Percentiles rank a stretch among this genome's conserved stretches.
Conservation (phyloP, 441 rosid genomes). For the Bocquillonia castaneifolia region DNA sequence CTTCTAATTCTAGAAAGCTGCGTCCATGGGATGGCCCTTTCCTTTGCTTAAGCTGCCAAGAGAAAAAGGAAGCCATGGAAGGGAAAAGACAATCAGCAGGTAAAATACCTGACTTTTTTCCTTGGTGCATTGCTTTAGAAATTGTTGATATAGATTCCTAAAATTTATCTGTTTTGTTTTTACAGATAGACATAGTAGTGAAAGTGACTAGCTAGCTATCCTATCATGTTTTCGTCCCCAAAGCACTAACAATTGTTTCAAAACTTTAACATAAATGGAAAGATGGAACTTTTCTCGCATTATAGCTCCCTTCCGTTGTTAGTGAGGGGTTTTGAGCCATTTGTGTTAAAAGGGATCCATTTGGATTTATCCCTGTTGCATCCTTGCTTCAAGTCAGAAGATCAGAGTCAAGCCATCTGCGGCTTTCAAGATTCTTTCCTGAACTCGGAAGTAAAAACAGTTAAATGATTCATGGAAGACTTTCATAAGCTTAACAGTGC, state of each 20-base stretch:
- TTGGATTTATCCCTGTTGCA: conserved; percentile 22
- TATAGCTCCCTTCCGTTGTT: conserved; percentile 22
- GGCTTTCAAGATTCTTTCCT: conserved; percentile 24
- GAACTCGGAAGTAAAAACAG: conserved; percentile 23
- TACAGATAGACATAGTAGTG: conserved; percentile 75
- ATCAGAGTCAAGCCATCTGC: conserved; percentile 23
- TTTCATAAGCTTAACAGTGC: conserved; percentile 24
- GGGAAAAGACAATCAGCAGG: conserved; percentile 83
- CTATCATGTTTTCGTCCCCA: conserved; percentile 16
- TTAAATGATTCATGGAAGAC: conserved; percentile 12
- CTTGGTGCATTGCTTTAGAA: neutral
- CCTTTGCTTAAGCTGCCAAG: conserved; percentile 94
- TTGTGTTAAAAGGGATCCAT: conserved; percentile 19
- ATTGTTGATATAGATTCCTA: conserved; percentile 1
- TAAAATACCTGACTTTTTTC: conserved; percentile 21
- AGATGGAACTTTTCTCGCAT: conserved; percentile 20
- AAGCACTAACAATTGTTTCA: conserved; percentile 37
- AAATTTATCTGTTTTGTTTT: neutral
- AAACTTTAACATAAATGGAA: conserved; percentile 30
- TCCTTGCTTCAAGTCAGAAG: conserved; percentile 29
- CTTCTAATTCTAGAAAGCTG: conserved; percentile 49
- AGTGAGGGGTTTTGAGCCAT: conserved; percentile 25
- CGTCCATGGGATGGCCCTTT: conserved; percentile 99
- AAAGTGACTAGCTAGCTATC: conserved; percentile 65
- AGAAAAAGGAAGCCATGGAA: conserved; percentile 98